phyloP scores from a whole-genome alignment of 148 eudicot species.

The Gaultheria prostrata region DNA sequence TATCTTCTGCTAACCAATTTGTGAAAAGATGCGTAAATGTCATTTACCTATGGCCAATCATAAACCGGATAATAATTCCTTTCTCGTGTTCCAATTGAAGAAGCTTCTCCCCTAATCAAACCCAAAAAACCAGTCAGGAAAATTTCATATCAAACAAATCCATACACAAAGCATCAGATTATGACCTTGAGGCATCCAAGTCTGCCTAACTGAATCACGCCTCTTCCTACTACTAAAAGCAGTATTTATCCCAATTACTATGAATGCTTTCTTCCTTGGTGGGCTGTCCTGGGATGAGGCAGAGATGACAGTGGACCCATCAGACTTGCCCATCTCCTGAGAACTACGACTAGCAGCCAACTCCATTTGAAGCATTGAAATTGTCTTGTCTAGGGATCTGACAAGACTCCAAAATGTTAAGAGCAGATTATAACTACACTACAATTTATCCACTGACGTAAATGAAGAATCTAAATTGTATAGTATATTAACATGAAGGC shows the following conservation, averaged over 20 bases:
- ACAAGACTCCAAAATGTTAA: constrained; percentile 26
- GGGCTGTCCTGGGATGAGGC: constrained; percentile 30
- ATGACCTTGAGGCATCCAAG: constrained; percentile 99
- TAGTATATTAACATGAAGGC: not conserved
- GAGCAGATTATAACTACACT: not conserved
- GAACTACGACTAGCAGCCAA: constrained; percentile 62
- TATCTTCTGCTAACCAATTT: not conserved
- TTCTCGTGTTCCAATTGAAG: constrained; percentile 75
- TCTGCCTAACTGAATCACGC: constrained; percentile 88
- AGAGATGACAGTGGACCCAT: constrained; percentile 22
- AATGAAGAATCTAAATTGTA: not conserved
- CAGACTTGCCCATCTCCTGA: constrained; percentile 40
- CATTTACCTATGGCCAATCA: constrained; percentile 90
- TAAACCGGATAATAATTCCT: constrained; percentile 85
- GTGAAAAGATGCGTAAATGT: not conserved
- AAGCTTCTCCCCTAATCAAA: constrained; percentile 68
- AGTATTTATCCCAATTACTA: constrained; percentile 93
- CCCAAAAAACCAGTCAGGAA: not conserved
- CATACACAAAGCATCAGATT: not conserved
- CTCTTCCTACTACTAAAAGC: constrained; percentile 96
- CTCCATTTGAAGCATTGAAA: constrained; percentile 81
- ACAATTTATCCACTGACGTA: not conserved
- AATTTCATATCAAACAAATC: constrained; percentile 14
- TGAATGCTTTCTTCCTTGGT: constrained; percentile 71
- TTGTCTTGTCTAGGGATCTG: constrained; percentile 82